Evolutionary conservation across 305 asterid genomes (phyloP).

Genomic region (Solanum hybrid): DNA sequence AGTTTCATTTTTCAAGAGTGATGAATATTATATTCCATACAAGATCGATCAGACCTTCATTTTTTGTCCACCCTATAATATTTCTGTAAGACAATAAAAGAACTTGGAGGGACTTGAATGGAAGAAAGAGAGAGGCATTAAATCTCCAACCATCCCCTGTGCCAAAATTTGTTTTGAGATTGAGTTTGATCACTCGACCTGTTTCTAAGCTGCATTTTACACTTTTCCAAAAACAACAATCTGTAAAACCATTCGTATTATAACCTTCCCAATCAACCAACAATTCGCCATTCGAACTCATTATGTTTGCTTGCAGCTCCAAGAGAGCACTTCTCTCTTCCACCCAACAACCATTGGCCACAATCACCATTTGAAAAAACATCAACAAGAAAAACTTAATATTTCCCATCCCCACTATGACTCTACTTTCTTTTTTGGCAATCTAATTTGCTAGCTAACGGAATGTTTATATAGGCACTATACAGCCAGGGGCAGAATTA

Average conservation of each 20-base stretch:
- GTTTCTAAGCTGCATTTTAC: background rate
- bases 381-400: background rate
- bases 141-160: too few species aligned
- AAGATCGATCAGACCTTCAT: too few species aligned
- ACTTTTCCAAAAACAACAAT: background rate
- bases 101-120: too few species aligned
- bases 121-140: too few species aligned
- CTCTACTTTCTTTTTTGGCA: background rate
- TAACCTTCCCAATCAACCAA: background rate
- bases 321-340: background rate
- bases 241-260: background rate
- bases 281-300: background rate
- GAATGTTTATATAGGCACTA: too few species aligned
- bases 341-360: background rate
- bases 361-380: background rate
- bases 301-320: background rate
- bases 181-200: background rate
- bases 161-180: fast-evolving
- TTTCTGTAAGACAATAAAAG: too few species aligned
- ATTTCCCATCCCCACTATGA: background rate
- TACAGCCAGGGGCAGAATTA: background rate
- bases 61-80: too few species aligned
- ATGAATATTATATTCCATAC: background rate
- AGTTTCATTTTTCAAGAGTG: too few species aligned
- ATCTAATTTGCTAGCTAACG: background rate